These are phyloP conservation scores for Hordeum marinum DNA, from an alignment of 176 grass and related monocot species.

Conservation along the genomic window DNA sequence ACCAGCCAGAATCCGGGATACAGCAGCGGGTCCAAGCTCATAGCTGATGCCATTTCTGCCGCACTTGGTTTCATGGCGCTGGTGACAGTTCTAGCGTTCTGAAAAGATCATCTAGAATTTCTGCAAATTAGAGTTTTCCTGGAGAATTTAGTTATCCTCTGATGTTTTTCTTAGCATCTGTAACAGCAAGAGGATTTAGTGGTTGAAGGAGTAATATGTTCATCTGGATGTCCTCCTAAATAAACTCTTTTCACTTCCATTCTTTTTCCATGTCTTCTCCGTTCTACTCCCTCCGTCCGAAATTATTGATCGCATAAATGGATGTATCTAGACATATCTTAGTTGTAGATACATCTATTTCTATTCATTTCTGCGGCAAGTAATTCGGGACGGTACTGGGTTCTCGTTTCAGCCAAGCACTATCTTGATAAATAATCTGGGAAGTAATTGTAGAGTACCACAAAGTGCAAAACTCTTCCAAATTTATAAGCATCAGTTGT, in stretches of 20 bases:
- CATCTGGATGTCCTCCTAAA: neutral
- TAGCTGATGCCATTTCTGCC: neutral
- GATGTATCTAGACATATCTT: too few relatives aligned
- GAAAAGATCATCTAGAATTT: slow-evolving; percentile 1
- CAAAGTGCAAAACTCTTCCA: neutral
- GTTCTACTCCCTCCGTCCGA: neutral
- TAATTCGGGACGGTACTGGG: neutral
- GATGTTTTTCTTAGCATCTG: neutral
- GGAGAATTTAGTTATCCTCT: neutral
- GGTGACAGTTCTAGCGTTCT: slow-evolving; percentile 28
- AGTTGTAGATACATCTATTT: too few relatives aligned
- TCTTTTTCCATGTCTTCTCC: neutral
- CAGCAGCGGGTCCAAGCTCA: slow-evolving; percentile 46
- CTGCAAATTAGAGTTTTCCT: neutral
- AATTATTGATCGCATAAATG: too few relatives aligned
- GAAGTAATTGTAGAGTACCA: neutral
- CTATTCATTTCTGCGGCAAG: too few relatives aligned
- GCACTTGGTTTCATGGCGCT: slow-evolving; percentile 34
- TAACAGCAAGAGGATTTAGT: slow-evolving; percentile 7
- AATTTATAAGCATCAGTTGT: neutral
- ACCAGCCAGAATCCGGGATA: slow-evolving; percentile 37
- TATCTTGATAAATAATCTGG: neutral
- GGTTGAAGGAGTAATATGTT: neutral
- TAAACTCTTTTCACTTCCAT: neutral
- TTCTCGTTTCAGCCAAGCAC: neutral